phyloP scores from a whole-genome alignment of 164 flowering plant species.

The Magnolia sinica region DNA sequence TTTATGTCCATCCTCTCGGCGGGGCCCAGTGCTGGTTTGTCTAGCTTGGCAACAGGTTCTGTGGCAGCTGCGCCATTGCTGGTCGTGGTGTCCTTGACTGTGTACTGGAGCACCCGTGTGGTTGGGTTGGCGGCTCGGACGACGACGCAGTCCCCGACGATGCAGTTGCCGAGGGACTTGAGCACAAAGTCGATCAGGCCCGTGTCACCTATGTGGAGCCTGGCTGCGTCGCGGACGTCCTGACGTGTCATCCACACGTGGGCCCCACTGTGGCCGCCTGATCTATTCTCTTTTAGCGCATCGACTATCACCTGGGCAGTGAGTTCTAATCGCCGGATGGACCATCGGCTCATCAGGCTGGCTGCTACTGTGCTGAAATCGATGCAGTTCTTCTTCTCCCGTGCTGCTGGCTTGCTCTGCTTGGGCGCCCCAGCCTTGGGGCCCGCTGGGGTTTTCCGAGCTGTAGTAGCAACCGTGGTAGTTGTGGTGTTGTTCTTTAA shows the following conservation, averaged over 20 bases:
- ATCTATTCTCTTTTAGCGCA: slow-evolving; percentile 40
- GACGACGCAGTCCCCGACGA: slow-evolving; percentile 57
- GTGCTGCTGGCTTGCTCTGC: slow-evolving; percentile 5
- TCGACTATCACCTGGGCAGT: slow-evolving; percentile 47
- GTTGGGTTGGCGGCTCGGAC: slow-evolving; percentile 48
- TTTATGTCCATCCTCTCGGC: slow-evolving; percentile 42
- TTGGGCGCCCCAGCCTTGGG: slow-evolving; percentile 1
- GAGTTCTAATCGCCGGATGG: slow-evolving; percentile 37
- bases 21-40: background rate
- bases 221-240: slow-evolving; percentile 81
- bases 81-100: slow-evolving; percentile 32
- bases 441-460: slow-evolving; percentile 5
- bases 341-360: slow-evolving; percentile 42
- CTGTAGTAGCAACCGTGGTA: background rate
- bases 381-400: background rate
- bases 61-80: background rate
- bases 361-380: slow-evolving; percentile 14
- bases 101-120: slow-evolving; percentile 58
- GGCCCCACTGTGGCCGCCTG: background rate
- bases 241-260: slow-evolving; percentile 70
- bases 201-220: slow-evolving; percentile 77
- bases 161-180: slow-evolving; percentile 69
- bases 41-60: background rate
- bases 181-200: slow-evolving; percentile 84
- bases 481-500: slow-evolving; percentile 7